Evolutionary conservation across 768 basidiomycete genomes (phyloP), one percentile per base, ranked within the genome.

Genomic region (Tubosaeta sp.): DNA sequence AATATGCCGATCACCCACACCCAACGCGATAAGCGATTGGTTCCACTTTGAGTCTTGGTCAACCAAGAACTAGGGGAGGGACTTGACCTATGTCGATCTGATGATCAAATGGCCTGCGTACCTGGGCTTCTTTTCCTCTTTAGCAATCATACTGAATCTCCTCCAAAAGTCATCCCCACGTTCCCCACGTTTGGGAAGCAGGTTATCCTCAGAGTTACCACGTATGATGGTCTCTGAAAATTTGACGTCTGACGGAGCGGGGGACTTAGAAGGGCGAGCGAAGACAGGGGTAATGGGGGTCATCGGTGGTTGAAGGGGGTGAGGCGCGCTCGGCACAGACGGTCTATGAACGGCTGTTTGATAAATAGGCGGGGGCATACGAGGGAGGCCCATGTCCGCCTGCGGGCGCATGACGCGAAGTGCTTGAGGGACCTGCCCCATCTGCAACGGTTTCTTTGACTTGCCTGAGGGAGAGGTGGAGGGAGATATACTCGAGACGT

Each of bases 141-240:
- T 87, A 9, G 82, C 88, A 55, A 91, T 83, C 75, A 91, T 89
- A 55, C 85, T 88, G 70, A 91, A 92, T 35, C 90, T 76, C 54
- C 86, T 76, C 90, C 90, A 92, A 70, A 92, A 91, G 60, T 91
- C 86, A 60, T 91, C 88, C 1, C 88, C 87, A 45, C 77, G 81
- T 64, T 88, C 82, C 3, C 88, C 86, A 42, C 86, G 78, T 37
- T 74, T 74, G 2, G 87, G 84, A 8, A 91, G 65, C 3, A 87
- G 63, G 2, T 82, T 80, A 38, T 84, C 86, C 65, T 91, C 89
- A 1, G 74, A 74, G 46, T 83, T 76, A 6, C 86, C 81, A 14
- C 88, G 80, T 63, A 91, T 77, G 62, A 90, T 88, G 50, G 73
- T 68, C 16, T 72, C 71, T 9, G 75, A 68, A 54, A 83, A 83